Evolutionary conservation across 2,329 filamentous ascomycete genomes (phyloP).

Genomic region (Ophiostoma perfectum): DNA sequence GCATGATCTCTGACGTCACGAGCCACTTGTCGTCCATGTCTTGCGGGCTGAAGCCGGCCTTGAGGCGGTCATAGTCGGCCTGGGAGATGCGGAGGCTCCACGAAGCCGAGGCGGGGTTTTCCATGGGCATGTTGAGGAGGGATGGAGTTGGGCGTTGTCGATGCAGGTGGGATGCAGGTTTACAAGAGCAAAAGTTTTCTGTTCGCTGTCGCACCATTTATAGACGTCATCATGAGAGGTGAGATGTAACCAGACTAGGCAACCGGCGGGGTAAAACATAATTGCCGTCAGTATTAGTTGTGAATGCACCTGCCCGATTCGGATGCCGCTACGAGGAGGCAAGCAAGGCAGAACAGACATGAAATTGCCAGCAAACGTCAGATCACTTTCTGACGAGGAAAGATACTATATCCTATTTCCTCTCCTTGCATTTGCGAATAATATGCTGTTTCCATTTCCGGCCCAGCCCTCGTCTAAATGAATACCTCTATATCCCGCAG

Average conservation of each 20-base stretch:
- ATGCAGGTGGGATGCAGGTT: neutral
- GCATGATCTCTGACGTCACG: conserved; percentile 1
- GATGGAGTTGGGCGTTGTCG: neutral
- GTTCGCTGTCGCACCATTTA: neutral
- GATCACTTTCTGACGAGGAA: neutral
- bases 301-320: conserved; percentile 9
- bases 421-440: neutral
- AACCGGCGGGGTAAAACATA: conserved; percentile 2
- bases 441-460: no score
- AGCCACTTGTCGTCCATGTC: conserved; percentile 9
- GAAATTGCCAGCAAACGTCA: neutral
- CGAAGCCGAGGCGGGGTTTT: conserved; percentile 1
- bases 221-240: neutral
- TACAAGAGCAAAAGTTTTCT: neutral
- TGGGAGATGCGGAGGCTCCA: conserved; percentile 14
- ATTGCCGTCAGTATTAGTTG: conserved; percentile 2
- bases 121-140: neutral
- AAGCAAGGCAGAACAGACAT: neutral
- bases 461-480: no score
- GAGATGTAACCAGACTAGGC: neutral
- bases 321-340: neutral
- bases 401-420: neutral
- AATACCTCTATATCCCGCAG: no score
- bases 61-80: conserved; percentile 11
- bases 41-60: conserved; percentile 3